Evolutionary conservation across 2,329 filamentous ascomycete species (phyloP).

Genomic region (Clarireedia monteithiana): DNA sequence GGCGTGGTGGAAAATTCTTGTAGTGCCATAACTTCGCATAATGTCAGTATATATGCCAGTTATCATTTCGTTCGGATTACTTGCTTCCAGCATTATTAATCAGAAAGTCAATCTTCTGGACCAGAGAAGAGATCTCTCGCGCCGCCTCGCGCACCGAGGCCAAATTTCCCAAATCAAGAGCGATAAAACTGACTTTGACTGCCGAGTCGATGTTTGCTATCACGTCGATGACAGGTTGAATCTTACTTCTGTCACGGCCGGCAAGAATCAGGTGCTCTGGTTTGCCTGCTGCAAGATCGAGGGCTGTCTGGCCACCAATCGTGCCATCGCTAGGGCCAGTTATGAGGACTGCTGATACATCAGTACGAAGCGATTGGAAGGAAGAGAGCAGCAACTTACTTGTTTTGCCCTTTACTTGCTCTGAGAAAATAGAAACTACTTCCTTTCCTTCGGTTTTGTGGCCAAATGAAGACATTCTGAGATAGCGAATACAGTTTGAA

Average conservation of each 20-base stretch:
- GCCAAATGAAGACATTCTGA: conserved; percentile 6
- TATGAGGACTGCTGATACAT: conserved; percentile 8
- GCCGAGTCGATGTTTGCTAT: conserved; percentile 13
- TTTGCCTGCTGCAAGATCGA: conserved; percentile 19
- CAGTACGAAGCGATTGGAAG: neutral
- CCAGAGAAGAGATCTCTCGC: conserved; percentile 26
- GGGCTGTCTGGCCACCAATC: conserved; percentile 15
- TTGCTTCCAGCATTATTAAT: conserved; percentile 34
- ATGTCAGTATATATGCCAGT: neutral
- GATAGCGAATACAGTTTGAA: neutral
- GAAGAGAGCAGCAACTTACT: neutral
- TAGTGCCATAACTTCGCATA: conserved; percentile 32
- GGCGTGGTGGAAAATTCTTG: conserved; percentile 12
- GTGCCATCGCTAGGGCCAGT: conserved; percentile 14
- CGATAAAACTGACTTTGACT: conserved; percentile 11
- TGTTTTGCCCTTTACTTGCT: conserved; percentile 11
- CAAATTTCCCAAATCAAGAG: conserved; percentile 32
- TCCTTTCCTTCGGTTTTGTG: conserved; percentile 8
- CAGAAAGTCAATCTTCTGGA: conserved; percentile 33
- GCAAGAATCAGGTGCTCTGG: conserved; percentile 14
- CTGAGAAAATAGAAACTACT: conserved; percentile 12
- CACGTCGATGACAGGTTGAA: conserved; percentile 16
- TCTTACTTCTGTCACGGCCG: conserved; percentile 15
- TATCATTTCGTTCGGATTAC: neutral
- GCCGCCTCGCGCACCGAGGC: conserved; percentile 19